phyloP scores from a whole-genome alignment of 345 rosid species.

The Brassica cretica region DNA sequence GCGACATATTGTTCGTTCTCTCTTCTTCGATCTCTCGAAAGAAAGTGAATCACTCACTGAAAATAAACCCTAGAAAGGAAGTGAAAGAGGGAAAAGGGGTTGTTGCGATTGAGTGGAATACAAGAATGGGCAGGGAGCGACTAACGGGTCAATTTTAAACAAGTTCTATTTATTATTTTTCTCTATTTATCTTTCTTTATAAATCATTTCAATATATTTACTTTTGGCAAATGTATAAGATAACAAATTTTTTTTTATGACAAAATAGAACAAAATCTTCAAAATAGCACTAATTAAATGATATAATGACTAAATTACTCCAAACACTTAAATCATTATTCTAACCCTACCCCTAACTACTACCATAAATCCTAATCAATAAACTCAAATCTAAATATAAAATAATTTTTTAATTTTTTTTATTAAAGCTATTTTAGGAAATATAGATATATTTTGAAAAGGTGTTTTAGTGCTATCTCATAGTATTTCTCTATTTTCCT shows the following conservation, averaged over 20 bases:
- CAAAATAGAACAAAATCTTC: background rate
- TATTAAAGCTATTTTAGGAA: no score
- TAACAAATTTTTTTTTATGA: background rate
- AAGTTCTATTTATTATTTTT: background rate
- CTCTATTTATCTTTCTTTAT: background rate
- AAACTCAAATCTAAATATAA: background rate
- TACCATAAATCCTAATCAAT: background rate
- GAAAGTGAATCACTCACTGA: background rate
- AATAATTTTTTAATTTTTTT: no score
- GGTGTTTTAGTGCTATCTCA: background rate
- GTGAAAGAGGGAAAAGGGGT: background rate
- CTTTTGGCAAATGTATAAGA: background rate
- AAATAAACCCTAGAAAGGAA: conserved; percentile 13
- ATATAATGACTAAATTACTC: no score
- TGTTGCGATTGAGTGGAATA: background rate
- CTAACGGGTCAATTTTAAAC: background rate
- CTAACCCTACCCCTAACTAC: background rate
- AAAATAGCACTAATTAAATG: background rate
- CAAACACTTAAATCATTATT: background rate
- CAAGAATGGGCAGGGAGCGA: background rate
- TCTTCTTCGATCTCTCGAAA: background rate
- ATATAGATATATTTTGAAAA: background rate
- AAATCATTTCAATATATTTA: background rate
- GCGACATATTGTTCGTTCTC: conserved; percentile 26
- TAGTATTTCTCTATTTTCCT: background rate